A percentile compares a stretch with the other conserved stretches of the same genome.
phyloP scores from a whole-genome alignment of 495 filamentous ascomycete genomes.

The Hypoxylon trugodes region DNA sequence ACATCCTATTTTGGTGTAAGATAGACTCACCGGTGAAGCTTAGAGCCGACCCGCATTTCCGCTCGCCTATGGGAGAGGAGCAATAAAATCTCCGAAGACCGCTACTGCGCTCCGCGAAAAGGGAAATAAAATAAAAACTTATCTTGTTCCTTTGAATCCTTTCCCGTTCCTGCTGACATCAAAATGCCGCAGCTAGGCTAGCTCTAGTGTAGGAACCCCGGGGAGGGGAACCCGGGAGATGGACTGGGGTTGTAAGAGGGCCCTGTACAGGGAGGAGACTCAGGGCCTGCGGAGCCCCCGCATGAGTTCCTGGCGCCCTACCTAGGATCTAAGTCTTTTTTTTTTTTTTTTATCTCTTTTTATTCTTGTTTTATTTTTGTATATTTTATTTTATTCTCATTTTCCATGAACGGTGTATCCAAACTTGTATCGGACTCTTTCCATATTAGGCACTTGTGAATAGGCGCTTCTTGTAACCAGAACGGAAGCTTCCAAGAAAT shows the following conservation, averaged over 20 bases:
- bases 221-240: slow-evolving; percentile 16
- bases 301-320: neutral
- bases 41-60: slow-evolving; percentile 4
- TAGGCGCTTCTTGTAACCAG: neutral
- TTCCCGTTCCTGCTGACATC: slow-evolving; percentile 7
- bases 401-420: neutral
- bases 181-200: slow-evolving; percentile 22
- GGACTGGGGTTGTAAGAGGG: neutral
- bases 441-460: neutral
- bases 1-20: neutral
- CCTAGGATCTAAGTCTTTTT: slow-evolving; percentile 9
- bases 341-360: neutral
- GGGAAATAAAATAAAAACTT: no score
- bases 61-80: slow-evolving; percentile 6
- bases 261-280: neutral
- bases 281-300: slow-evolving; percentile 23
- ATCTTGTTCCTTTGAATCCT: neutral
- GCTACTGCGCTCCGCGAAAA: slow-evolving; percentile 5
- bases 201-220: slow-evolving; percentile 4
- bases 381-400: neutral
- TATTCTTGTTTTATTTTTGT: neutral
- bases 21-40: neutral
- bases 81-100: slow-evolving; percentile 25
- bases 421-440: neutral
- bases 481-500: slow-evolving; percentile 11